Conservation (phyloP, 495 filamentous ascomycete species). For the Cudoniella acicularis region DNA sequence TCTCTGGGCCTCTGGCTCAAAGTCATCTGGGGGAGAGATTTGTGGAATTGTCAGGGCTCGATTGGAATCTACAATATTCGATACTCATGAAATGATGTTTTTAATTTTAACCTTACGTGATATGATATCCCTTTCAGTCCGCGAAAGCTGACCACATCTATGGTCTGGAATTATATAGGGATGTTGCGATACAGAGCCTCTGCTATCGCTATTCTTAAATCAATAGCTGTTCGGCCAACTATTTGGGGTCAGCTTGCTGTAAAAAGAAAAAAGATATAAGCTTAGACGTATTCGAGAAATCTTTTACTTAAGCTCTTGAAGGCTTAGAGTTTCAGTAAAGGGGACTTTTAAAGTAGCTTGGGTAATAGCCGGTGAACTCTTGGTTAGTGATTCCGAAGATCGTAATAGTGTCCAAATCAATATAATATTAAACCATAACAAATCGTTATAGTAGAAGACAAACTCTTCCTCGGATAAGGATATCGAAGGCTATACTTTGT, state of each 20-base stretch:
- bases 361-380: not conserved
- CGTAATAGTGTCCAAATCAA: not conserved
- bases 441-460: constrained; percentile 33
- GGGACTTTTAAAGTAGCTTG: not conserved
- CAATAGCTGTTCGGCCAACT: not conserved
- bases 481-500: not conserved
- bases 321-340: not conserved
- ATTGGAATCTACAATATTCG: not conserved
- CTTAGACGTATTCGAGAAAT: not conserved
- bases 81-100: not conserved
- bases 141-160: not conserved
- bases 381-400: not conserved
- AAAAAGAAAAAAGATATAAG: not conserved
- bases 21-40: too few relatives aligned
- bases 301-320: not conserved
- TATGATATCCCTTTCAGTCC: not conserved
- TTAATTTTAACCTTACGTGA: not conserved
- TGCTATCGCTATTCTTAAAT: not conserved
- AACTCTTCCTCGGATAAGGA: constrained; percentile 7
- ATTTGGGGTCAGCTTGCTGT: not conserved
- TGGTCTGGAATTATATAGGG: not conserved
- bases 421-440: constrained; percentile 28
- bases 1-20: too few relatives aligned
- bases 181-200: not conserved
- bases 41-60: too few relatives aligned